Conservation (phyloP, 305 asterid genomes). For the Fraxinus nigra region DNA sequence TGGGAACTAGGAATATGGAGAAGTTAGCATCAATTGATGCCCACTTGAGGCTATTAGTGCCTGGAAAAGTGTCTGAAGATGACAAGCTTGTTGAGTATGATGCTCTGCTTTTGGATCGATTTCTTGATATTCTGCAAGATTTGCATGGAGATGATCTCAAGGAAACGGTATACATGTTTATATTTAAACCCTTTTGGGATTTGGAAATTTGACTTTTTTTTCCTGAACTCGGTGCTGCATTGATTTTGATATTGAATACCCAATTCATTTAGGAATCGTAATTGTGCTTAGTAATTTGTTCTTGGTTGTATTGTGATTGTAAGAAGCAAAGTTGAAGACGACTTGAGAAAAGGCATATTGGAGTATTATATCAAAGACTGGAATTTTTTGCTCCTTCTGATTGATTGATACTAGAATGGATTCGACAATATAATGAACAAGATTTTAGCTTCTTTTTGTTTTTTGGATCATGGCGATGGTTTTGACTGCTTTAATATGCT, state of each 20-base stretch:
- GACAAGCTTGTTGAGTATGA: conserved; percentile 94
- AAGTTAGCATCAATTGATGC: conserved; percentile 93
- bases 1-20: conserved; percentile 55
- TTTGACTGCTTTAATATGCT: neutral
- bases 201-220: neutral
- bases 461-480: neutral
- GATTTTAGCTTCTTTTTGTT: neutral
- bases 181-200: neutral
- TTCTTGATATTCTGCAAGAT: conserved; percentile 89
- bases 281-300: neutral
- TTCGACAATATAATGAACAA: neutral
- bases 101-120: conserved; percentile 92
- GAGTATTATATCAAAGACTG: conserved; percentile 21
- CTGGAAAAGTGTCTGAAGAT: conserved; percentile 86
- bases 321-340: conserved; percentile 8
- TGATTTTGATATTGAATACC: conserved; percentile 14
- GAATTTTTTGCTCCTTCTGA: conserved; percentile 13
- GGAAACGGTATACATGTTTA: conserved; percentile 54
- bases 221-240: neutral
- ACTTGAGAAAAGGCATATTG: conserved; percentile 3
- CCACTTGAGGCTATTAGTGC: conserved; percentile 83
- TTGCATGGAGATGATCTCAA: conserved; percentile 91
- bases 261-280: neutral
- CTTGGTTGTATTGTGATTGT: neutral
- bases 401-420: neutral